phyloP scores from a whole-genome alignment of 192 early-diverging fungal species.

The Coemansia furcata region DNA sequence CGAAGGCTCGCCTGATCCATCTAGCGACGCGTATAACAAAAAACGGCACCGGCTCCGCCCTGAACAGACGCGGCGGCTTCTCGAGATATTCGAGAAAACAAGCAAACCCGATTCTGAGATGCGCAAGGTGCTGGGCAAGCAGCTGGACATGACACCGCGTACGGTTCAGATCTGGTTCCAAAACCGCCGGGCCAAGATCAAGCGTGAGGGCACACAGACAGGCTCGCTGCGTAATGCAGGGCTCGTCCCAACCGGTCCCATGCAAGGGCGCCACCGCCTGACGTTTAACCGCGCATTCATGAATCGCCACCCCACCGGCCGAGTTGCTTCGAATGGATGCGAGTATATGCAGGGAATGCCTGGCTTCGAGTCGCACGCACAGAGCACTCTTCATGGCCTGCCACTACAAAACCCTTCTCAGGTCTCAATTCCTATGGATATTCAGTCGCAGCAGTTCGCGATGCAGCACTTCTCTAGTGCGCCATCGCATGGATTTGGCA shows the following conservation, averaged over 20 bases:
- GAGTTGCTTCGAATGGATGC: slow-evolving; percentile 39
- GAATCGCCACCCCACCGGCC: slow-evolving; percentile 27
- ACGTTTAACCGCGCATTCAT: slow-evolving; percentile 35
- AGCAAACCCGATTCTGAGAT: slow-evolving; percentile 65
- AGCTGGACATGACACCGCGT: slow-evolving; percentile 67
- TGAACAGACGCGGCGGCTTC: slow-evolving; percentile 65
- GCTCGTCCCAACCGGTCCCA: slow-evolving; percentile 4
- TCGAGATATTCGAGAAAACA: slow-evolving; percentile 58
- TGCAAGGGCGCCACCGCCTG: slow-evolving; percentile 30
- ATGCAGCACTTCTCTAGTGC: slow-evolving; percentile 4
- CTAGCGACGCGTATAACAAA: slow-evolving; percentile 39
- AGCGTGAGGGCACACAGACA: slow-evolving; percentile 56
- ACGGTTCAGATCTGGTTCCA: slow-evolving; percentile 88
- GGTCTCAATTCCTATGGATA: slow-evolving; percentile 35
- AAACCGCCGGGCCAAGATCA: slow-evolving; percentile 84
- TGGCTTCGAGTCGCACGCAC: slow-evolving; percentile 26
- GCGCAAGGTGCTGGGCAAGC: slow-evolving; percentile 59
- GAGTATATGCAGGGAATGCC: slow-evolving; percentile 24
- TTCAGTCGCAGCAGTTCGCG: slow-evolving; percentile 11
- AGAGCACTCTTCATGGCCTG: slow-evolving; percentile 21
- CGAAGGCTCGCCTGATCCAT: slow-evolving; percentile 25
- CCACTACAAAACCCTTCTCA: slow-evolving; percentile 45
- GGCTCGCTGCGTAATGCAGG: slow-evolving; percentile 9
- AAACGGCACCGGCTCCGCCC: slow-evolving; percentile 66
- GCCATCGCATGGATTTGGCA: slow-evolving; percentile 7